Base-by-base conservation (phyloP, 208 protist species). In the Acanthamoeba castellanii region DNA sequence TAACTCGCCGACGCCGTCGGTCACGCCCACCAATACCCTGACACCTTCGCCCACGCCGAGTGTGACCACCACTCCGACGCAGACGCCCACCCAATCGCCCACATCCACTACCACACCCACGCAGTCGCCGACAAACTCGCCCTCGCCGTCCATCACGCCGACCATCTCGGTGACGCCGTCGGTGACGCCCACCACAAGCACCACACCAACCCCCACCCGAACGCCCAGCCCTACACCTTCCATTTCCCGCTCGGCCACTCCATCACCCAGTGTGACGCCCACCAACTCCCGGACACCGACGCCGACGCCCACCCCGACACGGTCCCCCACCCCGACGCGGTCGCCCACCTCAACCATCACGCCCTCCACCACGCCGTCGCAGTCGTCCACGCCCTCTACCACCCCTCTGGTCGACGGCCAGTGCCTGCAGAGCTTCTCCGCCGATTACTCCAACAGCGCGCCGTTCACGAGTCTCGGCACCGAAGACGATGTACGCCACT, bases 351-450 rank as follows among this genome's bases (percentile, higher is more conserved):
- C 68, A 14, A 32, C 68, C 22, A 27, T 18, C n/a, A 74, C 68
- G 1, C 27, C 68, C 25, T 74, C 68, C 11, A 1, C 68, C 68
- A 74, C 68, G 25, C 68, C 68, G 14, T 74, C 68, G 68, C 14
- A 34, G 20, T 74, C 68, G 14, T 3, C 32, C 4, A 74, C 68
- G 22, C 68, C 68, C 14, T 74, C 68, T 0, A 74, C 32, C 22
- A 74, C 68, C 20, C 68, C 68, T 14, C 68, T 74, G 25, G 68
- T 74, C 25, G 68, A 74, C 8, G 68, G 68, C 68, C 25, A 42
- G 68, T 74, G 68, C 32, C 68, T 74, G 4, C 68, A 74, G 68
- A 42, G n/a, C 68, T 74, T 74, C n/a, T n/a, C 68, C n/a, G 68
- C 68, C 14, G 32, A 16, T 1, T 74, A 74, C 68, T 14, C 13